Percentiles rank a stretch among this genome's conserved stretches.
Evolutionary conservation across 192 early-diverging fungal genomes (phyloP).

Genomic region (Radiomyces spectabilis): DNA sequence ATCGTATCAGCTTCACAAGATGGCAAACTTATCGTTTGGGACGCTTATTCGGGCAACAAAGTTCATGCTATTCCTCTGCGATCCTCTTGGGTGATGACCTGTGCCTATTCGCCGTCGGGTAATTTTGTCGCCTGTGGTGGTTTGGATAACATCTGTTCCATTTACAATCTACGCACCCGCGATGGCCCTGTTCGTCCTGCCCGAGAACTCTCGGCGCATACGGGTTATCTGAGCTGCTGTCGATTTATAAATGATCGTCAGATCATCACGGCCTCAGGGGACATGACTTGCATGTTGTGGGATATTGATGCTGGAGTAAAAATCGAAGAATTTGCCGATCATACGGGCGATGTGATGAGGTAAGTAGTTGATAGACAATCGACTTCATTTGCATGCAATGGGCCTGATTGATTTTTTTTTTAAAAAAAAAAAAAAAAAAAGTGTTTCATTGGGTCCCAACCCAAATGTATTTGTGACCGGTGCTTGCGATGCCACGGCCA

Average conservation of each 20-base stretch:
- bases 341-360: conserved; percentile 98
- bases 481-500: conserved; percentile 94
- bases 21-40: conserved; percentile 99
- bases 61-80: conserved; percentile 97
- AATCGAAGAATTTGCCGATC: conserved; percentile 94
- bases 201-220: conserved; percentile 92
- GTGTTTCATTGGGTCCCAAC: conserved; percentile 82
- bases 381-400: too few relatives aligned
- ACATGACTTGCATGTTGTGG: conserved; percentile 99
- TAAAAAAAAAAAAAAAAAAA: background rate
- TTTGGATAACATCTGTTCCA: conserved; percentile 98
- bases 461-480: conserved; percentile 95
- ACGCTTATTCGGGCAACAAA: conserved; percentile 98
- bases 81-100: conserved; percentile 99
- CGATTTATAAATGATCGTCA: conserved; percentile 93
- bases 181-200: conserved; percentile 94
- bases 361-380: conserved; percentile 6
- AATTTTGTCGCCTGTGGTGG: conserved; percentile 99
- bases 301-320: conserved; percentile 99
- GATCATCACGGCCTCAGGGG: conserved; percentile 92
- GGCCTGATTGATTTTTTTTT: background rate
- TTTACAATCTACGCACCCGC: conserved; percentile 94
- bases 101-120: conserved; percentile 96
- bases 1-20: conserved; percentile 98
- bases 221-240: conserved; percentile 97